Conservation (phyloP, 495 filamentous ascomycete species). For the Penicillium daleae region DNA sequence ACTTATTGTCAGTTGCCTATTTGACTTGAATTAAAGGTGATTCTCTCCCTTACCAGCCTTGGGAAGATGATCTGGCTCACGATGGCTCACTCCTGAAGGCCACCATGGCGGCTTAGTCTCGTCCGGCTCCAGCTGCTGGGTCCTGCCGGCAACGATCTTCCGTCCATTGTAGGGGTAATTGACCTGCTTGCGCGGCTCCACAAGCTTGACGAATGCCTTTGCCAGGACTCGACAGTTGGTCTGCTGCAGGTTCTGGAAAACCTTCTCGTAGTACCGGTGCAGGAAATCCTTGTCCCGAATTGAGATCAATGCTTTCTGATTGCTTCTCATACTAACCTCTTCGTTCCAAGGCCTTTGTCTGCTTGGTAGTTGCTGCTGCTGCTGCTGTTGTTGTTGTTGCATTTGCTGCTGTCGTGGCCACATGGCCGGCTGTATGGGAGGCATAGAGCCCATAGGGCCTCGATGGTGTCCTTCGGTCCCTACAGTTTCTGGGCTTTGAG, state of each 20-base stretch:
- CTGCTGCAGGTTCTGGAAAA: conserved; percentile 73
- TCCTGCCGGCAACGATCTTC: conserved; percentile 38
- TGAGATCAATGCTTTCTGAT: conserved; percentile 44
- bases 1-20: neutral
- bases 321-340: conserved; percentile 35
- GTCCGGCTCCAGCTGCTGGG: conserved; percentile 44
- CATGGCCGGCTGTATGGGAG: conserved; percentile 12
- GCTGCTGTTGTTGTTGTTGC: neutral
- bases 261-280: conserved; percentile 62
- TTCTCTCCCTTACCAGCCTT: conserved; percentile 61
- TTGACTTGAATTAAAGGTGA: neutral
- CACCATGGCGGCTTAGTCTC: conserved; percentile 72
- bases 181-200: conserved; percentile 84
- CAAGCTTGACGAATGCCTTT: conserved; percentile 78
- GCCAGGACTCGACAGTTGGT: conserved; percentile 66
- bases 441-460: neutral
- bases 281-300: conserved; percentile 58
- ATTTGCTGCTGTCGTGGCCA: conserved; percentile 14
- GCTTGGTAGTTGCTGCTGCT: conserved; percentile 14
- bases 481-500: conserved; percentile 1
- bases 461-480: conserved; percentile 4
- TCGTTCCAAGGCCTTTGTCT: conserved; percentile 31
- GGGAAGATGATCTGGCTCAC: conserved; percentile 78
- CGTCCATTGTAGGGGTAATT: conserved; percentile 76
- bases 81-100: conserved; percentile 68